Evolutionary conservation across 768 basidiomycete species (phyloP), one percentile per base, ranked within the genome.

Genomic region (Leccinum longicurvipes): DNA sequence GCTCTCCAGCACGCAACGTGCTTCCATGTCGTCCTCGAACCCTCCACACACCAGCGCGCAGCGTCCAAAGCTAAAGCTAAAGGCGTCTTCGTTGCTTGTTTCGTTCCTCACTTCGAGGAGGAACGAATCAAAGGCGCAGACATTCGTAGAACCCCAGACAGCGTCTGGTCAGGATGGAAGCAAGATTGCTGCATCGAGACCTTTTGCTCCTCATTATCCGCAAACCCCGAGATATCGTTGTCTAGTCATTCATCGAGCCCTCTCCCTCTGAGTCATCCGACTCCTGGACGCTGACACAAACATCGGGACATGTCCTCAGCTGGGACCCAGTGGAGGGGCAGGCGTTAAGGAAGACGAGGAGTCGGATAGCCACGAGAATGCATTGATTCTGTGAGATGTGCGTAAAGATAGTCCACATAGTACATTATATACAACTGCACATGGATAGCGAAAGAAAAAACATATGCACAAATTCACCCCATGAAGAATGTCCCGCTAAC

Each of bases 151-250:
- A 53, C 73, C 80, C n/a, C 66, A 74, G 19, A 81, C 81, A 6
- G 76, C 81, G 19, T 70, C 81, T 11, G 39, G 17, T 19, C 74
- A 72, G 48, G 70, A 68, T 12, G 67, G 63, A 21, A 72, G 68
- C 52, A 80, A 77, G 62, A 74, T 66, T 4, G 69, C 80, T 15
- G 78, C 82, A 14, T 80, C 87, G 11, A 91, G 85, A 71, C 93
- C 93, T 1, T 95, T 95, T 66, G 87, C 82, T 7, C 78, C 82
- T 4, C 94, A 97, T 70, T 96, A 97, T 71, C 83, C 86, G 58
- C 78, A 83, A 61, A 95, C 94, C n/a, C 0, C 77, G 79, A 19
- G 75, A 85, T 3, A 82, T 94, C 50, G 71, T 77, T 3, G 83
- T 96, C 6, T 84, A 89, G 65, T 84, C 91, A 3, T 85, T 86